phyloP scores from a whole-genome alignment of 306 rosid species.

The Citrullus amarus region DNA sequence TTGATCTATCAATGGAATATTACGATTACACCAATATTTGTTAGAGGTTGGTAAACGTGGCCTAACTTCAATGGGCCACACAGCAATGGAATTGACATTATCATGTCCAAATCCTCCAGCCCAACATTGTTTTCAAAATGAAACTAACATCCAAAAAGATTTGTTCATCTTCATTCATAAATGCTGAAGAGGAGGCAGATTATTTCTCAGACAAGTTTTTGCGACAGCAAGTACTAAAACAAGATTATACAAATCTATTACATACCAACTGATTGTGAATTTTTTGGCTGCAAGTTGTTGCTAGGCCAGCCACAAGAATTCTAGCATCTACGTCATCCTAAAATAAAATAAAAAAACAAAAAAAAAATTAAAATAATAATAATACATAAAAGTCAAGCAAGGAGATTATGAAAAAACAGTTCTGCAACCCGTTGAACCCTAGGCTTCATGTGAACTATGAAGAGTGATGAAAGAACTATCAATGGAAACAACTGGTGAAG shows the following conservation, averaged over 20 bases:
- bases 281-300: conserved; percentile 96
- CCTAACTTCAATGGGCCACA: too few species aligned
- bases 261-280: conserved; percentile 93
- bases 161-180: not conserved
- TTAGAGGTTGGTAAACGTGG: too few species aligned
- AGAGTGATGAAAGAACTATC: not conserved
- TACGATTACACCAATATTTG: too few species aligned
- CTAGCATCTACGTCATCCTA: conserved; percentile 78
- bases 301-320: conserved; percentile 72
- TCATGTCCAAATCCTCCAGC: not conserved
- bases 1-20: too few species aligned
- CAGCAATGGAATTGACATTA: not conserved
- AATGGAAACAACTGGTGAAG: not conserved
- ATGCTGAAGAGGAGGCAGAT: not conserved
- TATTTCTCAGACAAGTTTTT: not conserved
- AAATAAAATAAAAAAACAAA: not conserved
- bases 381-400: conserved; percentile 10
- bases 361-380: too few species aligned
- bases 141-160: not conserved
- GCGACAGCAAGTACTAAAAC: not conserved
- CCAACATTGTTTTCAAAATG: not conserved
- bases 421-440: not conserved
- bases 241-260: not conserved
- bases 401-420: not conserved
- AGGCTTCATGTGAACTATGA: not conserved